A percentile compares a stretch with the other conserved stretches of the same genome.
Conservation (phyloP, 2,329 filamentous ascomycete genomes). For the Pseudocercospora crystallina region DNA sequence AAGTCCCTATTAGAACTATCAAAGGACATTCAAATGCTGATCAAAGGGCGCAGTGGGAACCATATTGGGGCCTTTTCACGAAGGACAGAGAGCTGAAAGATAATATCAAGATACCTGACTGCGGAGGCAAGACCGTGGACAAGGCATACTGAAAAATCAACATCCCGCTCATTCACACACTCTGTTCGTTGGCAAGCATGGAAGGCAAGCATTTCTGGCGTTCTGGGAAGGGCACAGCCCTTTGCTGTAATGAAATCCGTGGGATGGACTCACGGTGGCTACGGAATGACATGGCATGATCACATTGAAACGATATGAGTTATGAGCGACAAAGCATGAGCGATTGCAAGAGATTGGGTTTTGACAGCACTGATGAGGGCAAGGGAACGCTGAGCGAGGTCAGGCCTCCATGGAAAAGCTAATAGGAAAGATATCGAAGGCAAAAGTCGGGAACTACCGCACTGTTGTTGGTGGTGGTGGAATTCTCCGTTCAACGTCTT, state of each 20-base stretch:
- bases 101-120: slow-evolving; percentile 83
- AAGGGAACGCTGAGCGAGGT: too few species aligned
- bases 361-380: background rate
- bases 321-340: background rate
- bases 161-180: too few species aligned
- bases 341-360: background rate
- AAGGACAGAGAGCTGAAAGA: slow-evolving; percentile 78
- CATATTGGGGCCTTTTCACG: slow-evolving; percentile 89
- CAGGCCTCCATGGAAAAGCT: background rate
- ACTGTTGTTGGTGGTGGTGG: background rate
- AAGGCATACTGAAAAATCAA: slow-evolving; percentile 22
- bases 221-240: too few species aligned
- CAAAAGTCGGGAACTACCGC: background rate
- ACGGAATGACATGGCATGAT: too few species aligned
- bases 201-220: too few species aligned
- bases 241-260: too few species aligned
- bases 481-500: too few species aligned
- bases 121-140: slow-evolving; percentile 65
- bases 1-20: too few species aligned
- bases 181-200: too few species aligned
- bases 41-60: slow-evolving; percentile 77
- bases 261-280: too few species aligned
- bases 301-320: too few species aligned
- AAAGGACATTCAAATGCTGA: too few species aligned
- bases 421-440: background rate